Base-by-base conservation (phyloP, 208 protist genomes). In the Trypanosomatidae sp. region DNA sequence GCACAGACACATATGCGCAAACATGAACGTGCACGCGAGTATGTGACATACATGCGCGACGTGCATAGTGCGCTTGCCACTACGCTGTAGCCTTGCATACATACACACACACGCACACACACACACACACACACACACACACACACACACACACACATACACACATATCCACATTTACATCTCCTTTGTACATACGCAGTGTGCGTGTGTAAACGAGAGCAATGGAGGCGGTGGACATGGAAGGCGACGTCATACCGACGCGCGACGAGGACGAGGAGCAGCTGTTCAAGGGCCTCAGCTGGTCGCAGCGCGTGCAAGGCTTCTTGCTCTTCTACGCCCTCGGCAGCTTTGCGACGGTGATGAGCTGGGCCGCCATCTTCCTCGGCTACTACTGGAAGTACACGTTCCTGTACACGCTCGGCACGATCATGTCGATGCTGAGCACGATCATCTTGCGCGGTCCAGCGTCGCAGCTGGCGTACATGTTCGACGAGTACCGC, bases 401-500 rank as follows among this genome's bases (percentile, higher is more conserved):
- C 63, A 82, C 66, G 4, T 50, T 78, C 1, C 60, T 95, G 1
- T 74, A 68, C 18, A 74, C 67, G 3, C 32, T 95, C 7, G 83
- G 81, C 4, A 83, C 64, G 43, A 5, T 92, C 26, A 77, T 88
- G 33, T 93, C 88, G 6, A 62, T 91, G 25, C 28, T 52, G 6
- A 72, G 81, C 51, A 95, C 76, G 0, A 73, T 82, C 19, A 66
- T 93, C 5, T 53, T 95, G 7, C 92, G 88, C 79, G 88, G 88
- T 0, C 88, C 88, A 3, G 37, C 39, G 3, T 59, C 79, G 4
- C 88, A 96, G 59, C 51, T 92, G 32, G 48, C 53, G 15, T 88
- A 78, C 56, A 96, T 96, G 88, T 90, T 94, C 33, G 82, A 94
- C 40, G 78, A 92, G 26, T 84, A 77, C 26, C 71, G 88, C 16